Conservation (phyloP, 1,284 basidiomycete genomes). For the Sporisorium reilianum region DNA sequence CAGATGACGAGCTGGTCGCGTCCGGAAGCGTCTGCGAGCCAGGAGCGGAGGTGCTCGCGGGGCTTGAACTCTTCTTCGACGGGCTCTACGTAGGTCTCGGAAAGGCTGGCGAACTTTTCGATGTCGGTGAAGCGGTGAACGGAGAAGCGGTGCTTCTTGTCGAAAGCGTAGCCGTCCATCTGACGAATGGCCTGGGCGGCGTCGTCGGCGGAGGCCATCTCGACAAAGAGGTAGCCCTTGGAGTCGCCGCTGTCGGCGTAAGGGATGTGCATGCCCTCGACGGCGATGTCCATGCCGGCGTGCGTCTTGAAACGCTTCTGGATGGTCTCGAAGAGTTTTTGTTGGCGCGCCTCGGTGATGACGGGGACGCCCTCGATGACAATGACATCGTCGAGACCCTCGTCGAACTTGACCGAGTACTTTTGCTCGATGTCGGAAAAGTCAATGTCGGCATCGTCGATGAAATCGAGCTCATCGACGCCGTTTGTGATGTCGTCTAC, state of each 20-base stretch:
- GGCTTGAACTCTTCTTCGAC: slow-evolving; percentile 83
- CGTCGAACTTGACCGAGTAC: slow-evolving; percentile 72
- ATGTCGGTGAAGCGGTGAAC: slow-evolving; percentile 94
- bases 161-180: slow-evolving; percentile 89
- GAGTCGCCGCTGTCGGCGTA: slow-evolving; percentile 67
- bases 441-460: slow-evolving; percentile 79
- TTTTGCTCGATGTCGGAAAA: slow-evolving; percentile 94
- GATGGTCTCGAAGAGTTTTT: slow-evolving; percentile 70
- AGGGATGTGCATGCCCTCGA: slow-evolving; percentile 70
- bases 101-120: slow-evolving; percentile 83
- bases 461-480: slow-evolving; percentile 48
- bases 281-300: slow-evolving; percentile 67
- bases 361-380: slow-evolving; percentile 71
- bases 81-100: slow-evolving; percentile 86
- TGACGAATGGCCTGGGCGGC: slow-evolving; percentile 83
- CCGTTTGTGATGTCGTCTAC: slow-evolving; percentile 57
- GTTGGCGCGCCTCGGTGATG: slow-evolving; percentile 68
- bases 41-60: slow-evolving; percentile 94
- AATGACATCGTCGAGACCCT: slow-evolving; percentile 70
- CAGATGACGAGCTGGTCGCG: slow-evolving; percentile 97
- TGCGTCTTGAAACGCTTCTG: slow-evolving; percentile 69
- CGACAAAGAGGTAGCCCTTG: slow-evolving; percentile 83
- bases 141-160: slow-evolving; percentile 89
- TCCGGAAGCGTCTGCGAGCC: slow-evolving; percentile 90
- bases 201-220: slow-evolving; percentile 84